Evolutionary conservation across 2,329 filamentous ascomycete genomes (phyloP), one percentile per base, ranked within the genome.

Genomic region (Gnomoniopsis sp.): DNA sequence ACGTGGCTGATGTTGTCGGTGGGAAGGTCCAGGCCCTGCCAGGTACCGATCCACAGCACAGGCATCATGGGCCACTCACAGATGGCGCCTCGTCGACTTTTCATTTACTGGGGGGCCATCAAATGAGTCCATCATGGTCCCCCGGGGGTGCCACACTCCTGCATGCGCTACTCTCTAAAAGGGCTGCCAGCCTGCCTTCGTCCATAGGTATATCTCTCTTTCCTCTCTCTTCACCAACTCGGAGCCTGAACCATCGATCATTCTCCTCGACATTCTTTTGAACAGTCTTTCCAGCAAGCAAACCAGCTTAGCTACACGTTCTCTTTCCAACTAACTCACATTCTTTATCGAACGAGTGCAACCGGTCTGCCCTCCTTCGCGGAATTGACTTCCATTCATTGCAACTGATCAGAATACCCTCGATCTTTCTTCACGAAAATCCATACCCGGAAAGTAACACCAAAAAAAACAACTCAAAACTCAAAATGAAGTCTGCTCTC

Each of bases 401-500:
- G 59, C 57, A n/a, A 49, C 59, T 61, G 49, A 50, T 62, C 58
- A 60, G 58, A 60, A 60, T 57, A 58, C 56, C 41, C 55, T 55
- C 44, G 52, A 57, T 60, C 59, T 53, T 48, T 50, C 62, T 55
- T 55, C 55, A 53, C 50, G 59, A 62, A 57, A 43, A 56, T 53
- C 48, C 17, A 6, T 2, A 59, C 41, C 30, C 50, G 30, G 21
- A 19, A 46, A 62, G 65, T 58, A 57, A 62, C 33, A 26, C 50
- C 54, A 63, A 50, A 54, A 58, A 46, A 33, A 55, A 57, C 59
- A 55, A 56, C 51, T 38, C 50, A 62, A 63, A 63, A 65, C 64
- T 64, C 54, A 80, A 74, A 58, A 83, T 83, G 80, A 80, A 80
- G 75, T 70, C 77, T 63, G 68, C 71, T 48, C 52, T 56, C 62